Conservation (phyloP, 179 eudicot species). For the Actinidia polygama region DNA sequence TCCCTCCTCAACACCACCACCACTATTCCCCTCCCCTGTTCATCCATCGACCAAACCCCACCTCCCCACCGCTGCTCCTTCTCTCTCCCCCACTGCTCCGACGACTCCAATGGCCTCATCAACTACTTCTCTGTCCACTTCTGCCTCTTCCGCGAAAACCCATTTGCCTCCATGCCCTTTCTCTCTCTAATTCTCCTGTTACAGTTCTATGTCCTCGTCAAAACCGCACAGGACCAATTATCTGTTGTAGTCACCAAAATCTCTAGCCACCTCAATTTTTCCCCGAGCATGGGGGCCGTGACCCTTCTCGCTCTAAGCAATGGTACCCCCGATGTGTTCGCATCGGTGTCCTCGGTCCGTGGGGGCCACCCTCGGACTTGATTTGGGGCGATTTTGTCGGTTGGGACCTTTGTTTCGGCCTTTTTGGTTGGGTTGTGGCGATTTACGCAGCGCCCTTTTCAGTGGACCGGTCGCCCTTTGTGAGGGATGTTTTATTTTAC, state of each 20-base stretch:
- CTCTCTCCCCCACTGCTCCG: conserved; percentile 38
- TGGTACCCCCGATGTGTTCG: conserved; percentile 93
- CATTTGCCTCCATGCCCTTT: conserved; percentile 49
- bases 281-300: conserved; percentile 87
- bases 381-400: conserved; percentile 81
- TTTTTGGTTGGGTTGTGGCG: conserved; percentile 84
- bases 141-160: conserved; percentile 54
- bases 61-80: conserved; percentile 33
- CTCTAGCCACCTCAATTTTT: conserved; percentile 50
- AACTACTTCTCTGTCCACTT: conserved; percentile 63
- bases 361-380: conserved; percentile 69
- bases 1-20: conserved; percentile 42
- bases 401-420: conserved; percentile 87
- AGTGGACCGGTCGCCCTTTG: conserved; percentile 70
- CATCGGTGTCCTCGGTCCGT: conserved; percentile 73
- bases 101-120: conserved; percentile 46
- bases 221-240: conserved; percentile 74
- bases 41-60: conserved; percentile 37
- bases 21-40: conserved; percentile 25
- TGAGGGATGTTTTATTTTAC: conserved; percentile 86
- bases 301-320: conserved; percentile 88
- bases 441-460: conserved; percentile 81
- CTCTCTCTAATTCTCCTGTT: conserved; percentile 56
- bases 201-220: conserved; percentile 73
- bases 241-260: conserved; percentile 71